Evolutionary conservation across 805 yeast genomes (phyloP).

Genomic region (Suhomyces faveliae): DNA sequence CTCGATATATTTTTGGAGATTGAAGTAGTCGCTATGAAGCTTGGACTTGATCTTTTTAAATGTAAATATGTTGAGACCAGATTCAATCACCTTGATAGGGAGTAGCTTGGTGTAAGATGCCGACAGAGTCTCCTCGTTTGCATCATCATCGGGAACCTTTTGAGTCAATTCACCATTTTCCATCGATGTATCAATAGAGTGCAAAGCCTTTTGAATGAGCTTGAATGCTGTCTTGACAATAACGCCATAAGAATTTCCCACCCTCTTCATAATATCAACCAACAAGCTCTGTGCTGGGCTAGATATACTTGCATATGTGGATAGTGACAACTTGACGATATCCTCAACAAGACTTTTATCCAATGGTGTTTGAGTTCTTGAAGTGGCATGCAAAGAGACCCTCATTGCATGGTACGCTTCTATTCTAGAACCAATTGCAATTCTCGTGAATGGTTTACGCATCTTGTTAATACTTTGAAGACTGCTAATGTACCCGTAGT

Average conservation of each 20-base stretch:
- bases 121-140: background rate
- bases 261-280: slow-evolving; percentile 64
- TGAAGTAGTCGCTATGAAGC: slow-evolving; percentile 55
- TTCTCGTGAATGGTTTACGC: slow-evolving; percentile 71
- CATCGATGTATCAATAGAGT: background rate
- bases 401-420: slow-evolving; percentile 75
- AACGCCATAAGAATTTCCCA: slow-evolving; percentile 62
- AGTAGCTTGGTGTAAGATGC: background rate
- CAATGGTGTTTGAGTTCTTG: slow-evolving; percentile 63
- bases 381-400: slow-evolving; percentile 66
- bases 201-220: slow-evolving; percentile 48
- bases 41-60: slow-evolving; percentile 58
- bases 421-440: slow-evolving; percentile 71
- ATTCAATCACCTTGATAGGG: slow-evolving; percentile 50
- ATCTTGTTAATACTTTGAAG: slow-evolving; percentile 64
- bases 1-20: slow-evolving; percentile 46
- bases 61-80: slow-evolving; percentile 58
- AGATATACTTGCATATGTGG: slow-evolving; percentile 69
- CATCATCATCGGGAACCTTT: background rate
- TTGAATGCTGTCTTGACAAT: slow-evolving; percentile 52
- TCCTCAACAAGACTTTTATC: slow-evolving; percentile 66
- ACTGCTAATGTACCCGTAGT: slow-evolving; percentile 54
- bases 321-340: slow-evolving; percentile 60
- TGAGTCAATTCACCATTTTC: background rate
- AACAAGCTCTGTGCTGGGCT: slow-evolving; percentile 67